Base-by-base conservation (phyloP, 2,329 filamentous ascomycete genomes). In the Scedosporium apiospermum region DNA sequence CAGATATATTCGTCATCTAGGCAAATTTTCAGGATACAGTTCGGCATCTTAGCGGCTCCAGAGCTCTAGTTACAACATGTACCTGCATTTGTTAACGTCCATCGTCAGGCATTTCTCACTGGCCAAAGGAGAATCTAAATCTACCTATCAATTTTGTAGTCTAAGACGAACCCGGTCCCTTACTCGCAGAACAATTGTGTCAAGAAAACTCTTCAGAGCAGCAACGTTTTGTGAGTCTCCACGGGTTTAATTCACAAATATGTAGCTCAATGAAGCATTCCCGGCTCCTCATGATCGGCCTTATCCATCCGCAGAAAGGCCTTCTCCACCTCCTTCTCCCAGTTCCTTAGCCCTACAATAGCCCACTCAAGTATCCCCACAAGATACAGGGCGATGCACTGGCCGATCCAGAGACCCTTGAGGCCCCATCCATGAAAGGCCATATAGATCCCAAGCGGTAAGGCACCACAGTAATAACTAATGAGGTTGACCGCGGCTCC, bases 371-470 rank as follows among this genome's bases (percentile, higher is more conserved):
- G 71, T 1, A 81, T 77, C 2, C 91, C 91, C 0, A 96, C 91
- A 23, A 95, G 77, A 70, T 92, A 96, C 38, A 96, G 73, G 0
- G 89, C 89, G 65, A 91, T 85, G 69, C 89, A 93, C 71, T 93
- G 90, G 16, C 90, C 91, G 41, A 95, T 78, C 91, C 91, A 96
- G 16, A 96, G 75, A 0, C 91, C 91, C 18, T 81, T 80, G 1
- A 96, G 76, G 0, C 91, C 91, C 90, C 90, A 95, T 18, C 90
- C 90, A 69, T 95, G 85, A 68, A 95, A 95, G 1, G 91, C 91
- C 34, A 96, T 83, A 75, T 85, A 95, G 62, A 96, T 90, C 0
- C 91, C 91, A n/a, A 87, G 76, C 0, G 91, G 91, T 62, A 96
- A 72, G 0, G 91, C 91, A 63, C 89, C 90, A 66, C 86, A 86